Base-by-base conservation (phyloP, 768 basidiomycete genomes). In the Lactifluus subvellereus region DNA sequence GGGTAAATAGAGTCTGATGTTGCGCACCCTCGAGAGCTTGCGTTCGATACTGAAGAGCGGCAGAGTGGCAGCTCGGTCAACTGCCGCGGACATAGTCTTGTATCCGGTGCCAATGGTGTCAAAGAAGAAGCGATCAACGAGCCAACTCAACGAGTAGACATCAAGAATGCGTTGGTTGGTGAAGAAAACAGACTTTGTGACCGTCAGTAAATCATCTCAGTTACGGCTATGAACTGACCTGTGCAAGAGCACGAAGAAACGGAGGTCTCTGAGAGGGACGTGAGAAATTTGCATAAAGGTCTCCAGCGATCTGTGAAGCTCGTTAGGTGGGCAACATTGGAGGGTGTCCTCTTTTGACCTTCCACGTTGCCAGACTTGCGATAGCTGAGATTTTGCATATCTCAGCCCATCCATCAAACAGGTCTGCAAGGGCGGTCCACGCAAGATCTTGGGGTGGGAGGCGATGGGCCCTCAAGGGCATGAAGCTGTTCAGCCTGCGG, bases 381-480 rank as follows among this genome's bases (percentile, higher is more conserved):
- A 79, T 73, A 1, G 72, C 71, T 7, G 81, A 77, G 30, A 90
- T 71, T 2, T 74, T 63, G 54, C 73, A 76, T 8, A 84, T 69
- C 63, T 88, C 84, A 18, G 81, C 76, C 74, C 85, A 80, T 2
- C 81, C 84, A 45, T 84, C 79, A 16, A 91, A 68, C 32, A 88
- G 69, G 1, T 68, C 71, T 6, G 77, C 71, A 1, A 89, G 66
- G 1, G 77, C 74, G 32, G 78, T 67, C 82, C 86, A 91, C 0
- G 79, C 81, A 2, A 77, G 71, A 35, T 79, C 74, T 52, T 79
- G 74, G 5, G 79, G 67, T 0, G 83, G 82, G 0, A 85, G 69
- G 30, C 77, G 74, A 9, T 89, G 74, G 5, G 83, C 74, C n/a
- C 86, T 82, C 20, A 88, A 80, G 0, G 90, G 90, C 67, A 88